Conservation (phyloP, 768 basidiomycete genomes). For the Amanita rimosa region DNA sequence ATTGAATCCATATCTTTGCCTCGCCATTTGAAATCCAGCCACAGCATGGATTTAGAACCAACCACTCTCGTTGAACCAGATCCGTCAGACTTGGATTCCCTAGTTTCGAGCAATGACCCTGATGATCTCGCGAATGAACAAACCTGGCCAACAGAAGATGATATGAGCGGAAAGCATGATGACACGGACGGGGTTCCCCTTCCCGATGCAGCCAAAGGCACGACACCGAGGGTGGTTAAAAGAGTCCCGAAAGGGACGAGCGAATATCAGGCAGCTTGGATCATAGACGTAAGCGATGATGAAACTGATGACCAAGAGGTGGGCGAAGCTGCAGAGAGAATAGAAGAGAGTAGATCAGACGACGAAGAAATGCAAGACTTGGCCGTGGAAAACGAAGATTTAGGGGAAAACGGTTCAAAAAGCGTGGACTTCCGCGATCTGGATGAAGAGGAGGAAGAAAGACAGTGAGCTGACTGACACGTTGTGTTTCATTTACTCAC, state of each 20-base stretch:
- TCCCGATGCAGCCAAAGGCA: slow-evolving; percentile 58
- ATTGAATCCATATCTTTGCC: slow-evolving; percentile 54
- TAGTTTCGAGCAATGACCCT: slow-evolving; percentile 78
- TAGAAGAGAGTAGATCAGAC: slow-evolving; percentile 23
- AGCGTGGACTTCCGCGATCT: slow-evolving; percentile 64
- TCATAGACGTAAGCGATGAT: slow-evolving; percentile 71
- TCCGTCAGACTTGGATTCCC: slow-evolving; percentile 62
- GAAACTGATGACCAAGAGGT: slow-evolving; percentile 39
- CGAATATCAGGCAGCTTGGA: slow-evolving; percentile 96
- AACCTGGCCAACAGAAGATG: slow-evolving; percentile 98
- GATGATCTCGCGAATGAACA: slow-evolving; percentile 92
- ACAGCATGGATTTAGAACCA: slow-evolving; percentile 61
- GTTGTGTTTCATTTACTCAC: slow-evolving; percentile 2
- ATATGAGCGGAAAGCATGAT: slow-evolving; percentile 46
- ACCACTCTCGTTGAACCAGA: slow-evolving; percentile 54
- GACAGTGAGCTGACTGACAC: slow-evolving; percentile 47
- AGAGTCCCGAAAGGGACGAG: slow-evolving; percentile 92
- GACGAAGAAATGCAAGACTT: slow-evolving; percentile 57
- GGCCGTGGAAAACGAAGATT: slow-evolving; percentile 37
- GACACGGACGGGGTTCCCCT: slow-evolving; percentile 23
- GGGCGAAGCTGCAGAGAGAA: slow-evolving; percentile 30
- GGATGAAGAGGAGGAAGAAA: slow-evolving; percentile 74
- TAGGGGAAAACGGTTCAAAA: slow-evolving; percentile 42
- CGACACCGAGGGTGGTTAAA: slow-evolving; percentile 72
- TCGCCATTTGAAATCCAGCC: slow-evolving; percentile 22